phyloP scores from a whole-genome alignment of 768 basidiomycete genomes.

The Galerina sulciceps region DNA sequence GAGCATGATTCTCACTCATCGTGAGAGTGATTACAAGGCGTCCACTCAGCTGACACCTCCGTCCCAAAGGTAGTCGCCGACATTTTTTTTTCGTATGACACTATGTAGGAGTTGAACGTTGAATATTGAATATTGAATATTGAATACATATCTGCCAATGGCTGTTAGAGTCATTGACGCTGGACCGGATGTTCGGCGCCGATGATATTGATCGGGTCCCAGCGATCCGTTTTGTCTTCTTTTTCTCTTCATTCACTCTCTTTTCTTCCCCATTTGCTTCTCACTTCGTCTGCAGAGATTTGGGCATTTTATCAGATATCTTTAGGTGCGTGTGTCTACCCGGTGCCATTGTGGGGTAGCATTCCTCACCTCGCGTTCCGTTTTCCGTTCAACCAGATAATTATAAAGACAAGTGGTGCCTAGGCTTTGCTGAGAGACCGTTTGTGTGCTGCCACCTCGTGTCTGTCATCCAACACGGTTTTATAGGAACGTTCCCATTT shows the following conservation, averaged over 20 bases:
- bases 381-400: background rate
- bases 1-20: too few relatives aligned
- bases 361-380: background rate
- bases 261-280: background rate
- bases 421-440: background rate
- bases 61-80: too few relatives aligned
- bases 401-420: background rate
- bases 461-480: background rate
- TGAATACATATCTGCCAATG: too few relatives aligned
- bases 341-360: constrained; percentile 9
- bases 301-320: constrained; percentile 4
- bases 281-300: background rate
- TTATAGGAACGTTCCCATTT: background rate
- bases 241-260: background rate
- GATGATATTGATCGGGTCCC: background rate
- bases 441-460: constrained; percentile 2
- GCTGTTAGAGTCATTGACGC: background rate
- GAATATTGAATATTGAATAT: too few relatives aligned
- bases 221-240: constrained; percentile 4
- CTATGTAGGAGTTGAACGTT: too few relatives aligned
- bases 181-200: background rate
- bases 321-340: constrained; percentile 5
- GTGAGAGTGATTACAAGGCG: too few relatives aligned
- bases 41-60: too few relatives aligned
- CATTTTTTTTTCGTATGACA: too few relatives aligned